Evolutionary conservation across 2,329 filamentous ascomycete species (phyloP).

Genomic region (Herpotrichia juniperi): DNA sequence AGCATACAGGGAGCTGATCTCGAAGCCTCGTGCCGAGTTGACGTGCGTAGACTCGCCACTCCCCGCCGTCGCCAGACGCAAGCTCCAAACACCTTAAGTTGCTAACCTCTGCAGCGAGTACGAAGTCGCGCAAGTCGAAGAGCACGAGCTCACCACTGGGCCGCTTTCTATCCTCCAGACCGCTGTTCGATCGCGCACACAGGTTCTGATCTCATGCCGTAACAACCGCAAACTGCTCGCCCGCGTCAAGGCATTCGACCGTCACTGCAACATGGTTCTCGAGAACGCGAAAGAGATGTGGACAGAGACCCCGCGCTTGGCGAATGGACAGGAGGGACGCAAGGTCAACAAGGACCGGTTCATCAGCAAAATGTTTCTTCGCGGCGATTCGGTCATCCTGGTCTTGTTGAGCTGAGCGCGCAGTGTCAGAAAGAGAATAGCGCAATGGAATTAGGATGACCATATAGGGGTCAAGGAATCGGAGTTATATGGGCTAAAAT

Average conservation of each 20-base stretch:
- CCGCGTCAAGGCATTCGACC: constrained; percentile 96
- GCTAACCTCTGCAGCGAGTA: constrained; percentile 70
- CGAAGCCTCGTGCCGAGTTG: constrained; percentile 87
- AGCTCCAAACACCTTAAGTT: not conserved
- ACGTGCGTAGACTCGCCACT: constrained; percentile 70
- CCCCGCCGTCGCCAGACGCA: not conserved
- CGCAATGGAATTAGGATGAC: constrained; percentile 4
- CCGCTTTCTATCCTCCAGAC: constrained; percentile 95
- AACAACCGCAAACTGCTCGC: constrained; percentile 98
- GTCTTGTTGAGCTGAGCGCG: constrained; percentile 73
- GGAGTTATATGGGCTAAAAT: constrained; percentile 39
- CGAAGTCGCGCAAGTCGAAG: constrained; percentile 81
- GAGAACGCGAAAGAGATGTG: constrained; percentile 99
- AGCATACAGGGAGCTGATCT: constrained; percentile 77
- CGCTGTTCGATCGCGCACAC: constrained; percentile 89
- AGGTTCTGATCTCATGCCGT: constrained; percentile 95
- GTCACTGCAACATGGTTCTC: constrained; percentile 98
- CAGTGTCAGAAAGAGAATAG: not conserved
- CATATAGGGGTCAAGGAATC: constrained; percentile 17
- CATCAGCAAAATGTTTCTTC: constrained; percentile 96
- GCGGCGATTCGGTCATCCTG: constrained; percentile 87
- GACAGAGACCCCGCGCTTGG: constrained; percentile 87
- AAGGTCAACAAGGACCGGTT: constrained; percentile 98
- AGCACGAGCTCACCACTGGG: constrained; percentile 79
- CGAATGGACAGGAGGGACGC: constrained; percentile 85